A percentile compares a stretch with the other conserved stretches of the same genome.
Conservation (phyloP, 129 eudicot species). For the Rutidosis leptorrhynchoides region DNA sequence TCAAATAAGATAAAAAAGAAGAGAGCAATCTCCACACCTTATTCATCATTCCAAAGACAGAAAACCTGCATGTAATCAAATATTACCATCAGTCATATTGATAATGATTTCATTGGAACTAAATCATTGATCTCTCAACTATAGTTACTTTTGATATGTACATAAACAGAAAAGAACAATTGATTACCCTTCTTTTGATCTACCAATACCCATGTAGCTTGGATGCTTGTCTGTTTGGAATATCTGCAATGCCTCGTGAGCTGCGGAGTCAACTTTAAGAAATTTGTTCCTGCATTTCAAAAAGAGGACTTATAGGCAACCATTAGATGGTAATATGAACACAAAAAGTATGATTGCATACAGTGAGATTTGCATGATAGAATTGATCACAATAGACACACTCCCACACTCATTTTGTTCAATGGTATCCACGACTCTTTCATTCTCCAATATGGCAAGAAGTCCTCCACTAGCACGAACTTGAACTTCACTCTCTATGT, state of each 20-base stretch:
- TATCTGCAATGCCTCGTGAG: conserved; percentile 94
- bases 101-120: too few relatives aligned
- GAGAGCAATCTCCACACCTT: conserved; percentile 53
- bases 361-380: conserved; percentile 75
- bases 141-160: conserved; percentile 12
- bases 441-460: conserved; percentile 90
- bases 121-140: too few relatives aligned
- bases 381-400: conserved; percentile 59
- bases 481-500: conserved; percentile 89
- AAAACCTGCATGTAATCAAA: conserved; percentile 56
- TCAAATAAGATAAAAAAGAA: conserved; percentile 13
- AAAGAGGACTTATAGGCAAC: conserved; percentile 12
- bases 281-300: conserved; percentile 60
- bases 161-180: neutral
- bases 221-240: conserved; percentile 91
- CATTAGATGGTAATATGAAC: conserved; percentile 13
- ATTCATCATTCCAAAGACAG: conserved; percentile 97
- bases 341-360: conserved; percentile 30
- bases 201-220: conserved; percentile 91
- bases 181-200: conserved; percentile 81
- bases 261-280: conserved; percentile 86
- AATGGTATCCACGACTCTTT: conserved; percentile 75
- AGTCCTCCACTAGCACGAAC: conserved; percentile 98
- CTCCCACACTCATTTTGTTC: conserved; percentile 77
- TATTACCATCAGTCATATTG: too few relatives aligned